Evolutionary conservation across 2,329 filamentous ascomycete genomes (phyloP).

Genomic region (Epichloe uncinata): DNA sequence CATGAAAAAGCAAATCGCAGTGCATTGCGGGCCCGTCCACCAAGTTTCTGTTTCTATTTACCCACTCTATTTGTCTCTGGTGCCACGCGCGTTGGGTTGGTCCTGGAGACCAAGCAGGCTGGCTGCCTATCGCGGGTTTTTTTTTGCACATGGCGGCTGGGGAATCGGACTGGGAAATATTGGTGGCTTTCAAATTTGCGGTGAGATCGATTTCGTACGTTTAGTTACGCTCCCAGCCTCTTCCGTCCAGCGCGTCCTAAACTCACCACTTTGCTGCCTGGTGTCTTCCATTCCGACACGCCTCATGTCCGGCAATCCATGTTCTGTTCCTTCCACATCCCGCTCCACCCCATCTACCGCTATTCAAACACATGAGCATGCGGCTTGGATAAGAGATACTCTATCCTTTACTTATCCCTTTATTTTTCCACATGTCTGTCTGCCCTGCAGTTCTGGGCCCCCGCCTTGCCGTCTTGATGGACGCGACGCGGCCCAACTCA

Average conservation of each 20-base stretch:
- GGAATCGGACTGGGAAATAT: background rate
- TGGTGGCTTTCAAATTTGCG: background rate
- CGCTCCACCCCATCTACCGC: background rate
- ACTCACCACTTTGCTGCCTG: background rate
- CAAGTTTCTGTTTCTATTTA: background rate
- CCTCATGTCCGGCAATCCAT: background rate
- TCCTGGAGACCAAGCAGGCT: too few relatives aligned
- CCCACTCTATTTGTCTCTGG: background rate
- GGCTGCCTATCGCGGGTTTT: background rate
- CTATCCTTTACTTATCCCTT: background rate
- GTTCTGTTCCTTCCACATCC: background rate
- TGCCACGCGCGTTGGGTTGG: background rate
- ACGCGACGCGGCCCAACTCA: slow-evolving; percentile 1
- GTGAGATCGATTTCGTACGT: background rate
- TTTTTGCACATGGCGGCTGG: background rate
- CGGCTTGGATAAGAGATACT: background rate
- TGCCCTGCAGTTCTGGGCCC: background rate
- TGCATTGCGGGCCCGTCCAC: too few relatives aligned
- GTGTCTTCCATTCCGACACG: slow-evolving; percentile 1
- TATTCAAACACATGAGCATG: background rate
- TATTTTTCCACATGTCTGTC: background rate
- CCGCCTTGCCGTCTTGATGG: background rate
- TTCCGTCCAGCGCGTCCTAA: too few relatives aligned
- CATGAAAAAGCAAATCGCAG: too few relatives aligned
- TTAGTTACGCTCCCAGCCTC: background rate